phyloP scores from a whole-genome alignment of 2,329 filamentous ascomycete genomes.

The Penicillium sp. region DNA sequence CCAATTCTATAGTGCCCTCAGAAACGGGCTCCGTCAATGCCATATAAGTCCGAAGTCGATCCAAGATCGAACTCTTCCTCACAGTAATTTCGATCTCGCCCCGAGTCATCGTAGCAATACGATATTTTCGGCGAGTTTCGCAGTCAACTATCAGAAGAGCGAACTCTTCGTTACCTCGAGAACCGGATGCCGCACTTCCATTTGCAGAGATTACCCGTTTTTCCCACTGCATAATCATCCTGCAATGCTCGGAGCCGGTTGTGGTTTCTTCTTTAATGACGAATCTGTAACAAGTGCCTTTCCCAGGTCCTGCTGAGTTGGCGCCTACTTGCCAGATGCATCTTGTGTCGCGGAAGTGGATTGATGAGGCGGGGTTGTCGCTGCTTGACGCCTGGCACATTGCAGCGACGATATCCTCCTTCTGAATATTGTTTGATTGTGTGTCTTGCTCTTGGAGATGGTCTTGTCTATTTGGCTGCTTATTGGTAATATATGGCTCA shows the following conservation, averaged over 20 bases:
- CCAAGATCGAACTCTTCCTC: slow-evolving; percentile 25
- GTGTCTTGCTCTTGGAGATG: neutral
- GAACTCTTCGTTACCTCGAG: slow-evolving; percentile 12
- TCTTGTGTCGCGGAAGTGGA: slow-evolving; percentile 19
- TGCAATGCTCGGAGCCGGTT: neutral
- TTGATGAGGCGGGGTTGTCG: neutral
- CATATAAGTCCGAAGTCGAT: slow-evolving; percentile 19
- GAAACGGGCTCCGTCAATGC: slow-evolving; percentile 13
- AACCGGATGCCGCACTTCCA: neutral
- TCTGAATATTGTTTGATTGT: neutral
- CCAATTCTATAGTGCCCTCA: slow-evolving; percentile 15
- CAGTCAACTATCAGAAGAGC: slow-evolving; percentile 24
- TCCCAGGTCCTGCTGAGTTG: slow-evolving; percentile 3
- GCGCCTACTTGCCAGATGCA: slow-evolving; percentile 18
- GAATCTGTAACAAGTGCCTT: slow-evolving; percentile 17
- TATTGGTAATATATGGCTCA: slow-evolving; percentile 22
- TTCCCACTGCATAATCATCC: slow-evolving; percentile 25
- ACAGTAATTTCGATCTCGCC: slow-evolving; percentile 24
- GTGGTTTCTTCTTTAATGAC: slow-evolving; percentile 4
- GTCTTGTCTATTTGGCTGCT: neutral
- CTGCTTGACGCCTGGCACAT: slow-evolving; percentile 12
- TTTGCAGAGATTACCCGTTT: slow-evolving; percentile 6
- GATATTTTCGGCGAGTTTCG: slow-evolving; percentile 15
- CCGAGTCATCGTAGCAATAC: slow-evolving; percentile 22
- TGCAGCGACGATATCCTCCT: slow-evolving; percentile 19